Evolutionary conservation across 345 rosid species (phyloP), one percentile per base, ranked within the genome.

Genomic region (Geranium rotundifolium): DNA sequence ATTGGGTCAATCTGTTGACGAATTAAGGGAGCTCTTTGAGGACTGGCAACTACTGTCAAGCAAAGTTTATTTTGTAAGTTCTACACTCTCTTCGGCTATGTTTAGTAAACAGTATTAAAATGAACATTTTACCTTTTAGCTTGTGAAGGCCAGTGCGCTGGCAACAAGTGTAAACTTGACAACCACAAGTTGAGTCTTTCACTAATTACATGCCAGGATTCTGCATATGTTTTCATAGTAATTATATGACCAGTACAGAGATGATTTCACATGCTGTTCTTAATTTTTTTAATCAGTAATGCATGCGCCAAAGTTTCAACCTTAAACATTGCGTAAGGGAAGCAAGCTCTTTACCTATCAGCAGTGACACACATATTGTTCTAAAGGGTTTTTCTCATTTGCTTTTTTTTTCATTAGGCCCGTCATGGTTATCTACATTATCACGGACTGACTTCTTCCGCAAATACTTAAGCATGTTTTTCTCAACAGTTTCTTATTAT

Each of bases 41-140:
- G 81, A 71, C 65, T 85, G 96, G 85, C 89, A 85, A 66, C 80
- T 91, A 4, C 73, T 88, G 74, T 77, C 76, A 34, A 90, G 97
- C 70, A 86, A 86, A 84, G 84, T 85, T 63, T 81, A 84, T 69
- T 86, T 85, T 77, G 99, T 95, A 79, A 85, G 99, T 77, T 56
- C 57, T 30, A 9, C 54, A 66, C 56, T 17, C 4, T 17, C 15
- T 66, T 20, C 41, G 56, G 31, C 52, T 65, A 55, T 17, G 15
- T 5, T 59, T 52, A 31, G 12, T 41, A 20, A 17, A 54, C 14
- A 19, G 4, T 15, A 19, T 17, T 3, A 4, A 10, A 57, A 19
- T n/a, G n/a, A 19, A 7, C 29, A 20, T 19, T 1, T 29, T 19
- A 19, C 19, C 29, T 2, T 17, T 57, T 57, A 29, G 29, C 18